phyloP scores from a whole-genome alignment of 2,329 filamentous ascomycete genomes.

The Hymenoscyphus salicellus region DNA sequence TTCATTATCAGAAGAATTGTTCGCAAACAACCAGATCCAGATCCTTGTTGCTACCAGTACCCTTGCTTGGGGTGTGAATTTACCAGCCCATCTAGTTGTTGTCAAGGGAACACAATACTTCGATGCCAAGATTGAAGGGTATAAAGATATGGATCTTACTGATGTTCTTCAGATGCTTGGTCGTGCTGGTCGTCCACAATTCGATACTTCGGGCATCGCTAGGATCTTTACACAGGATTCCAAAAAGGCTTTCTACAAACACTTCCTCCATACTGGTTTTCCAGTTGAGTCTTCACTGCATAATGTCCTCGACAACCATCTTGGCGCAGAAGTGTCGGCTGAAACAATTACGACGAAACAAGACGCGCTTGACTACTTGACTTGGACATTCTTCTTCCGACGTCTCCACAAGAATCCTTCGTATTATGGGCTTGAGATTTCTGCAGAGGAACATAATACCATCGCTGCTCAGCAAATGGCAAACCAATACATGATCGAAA shows the following conservation, averaged over 20 bases:
- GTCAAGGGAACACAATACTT: slow-evolving; percentile 99
- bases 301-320: slow-evolving; percentile 94
- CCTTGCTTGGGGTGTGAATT: slow-evolving; percentile 95
- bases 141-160: slow-evolving; percentile 98
- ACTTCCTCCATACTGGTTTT: slow-evolving; percentile 96
- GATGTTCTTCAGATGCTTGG: slow-evolving; percentile 98
- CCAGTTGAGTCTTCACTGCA: slow-evolving; percentile 95
- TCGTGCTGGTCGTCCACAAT: slow-evolving; percentile 90
- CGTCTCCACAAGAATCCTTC: slow-evolving; percentile 96
- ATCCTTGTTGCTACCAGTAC: slow-evolving; percentile 95
- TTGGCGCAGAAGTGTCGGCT: slow-evolving; percentile 90
- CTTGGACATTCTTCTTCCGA: slow-evolving; percentile 99
- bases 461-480: slow-evolving; percentile 80
- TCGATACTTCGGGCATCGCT: slow-evolving; percentile 92
- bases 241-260: slow-evolving; percentile 99
- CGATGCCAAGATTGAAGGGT: slow-evolving; percentile 94
- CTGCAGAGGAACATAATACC: slow-evolving; percentile 86
- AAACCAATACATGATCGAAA: slow-evolving; percentile 89
- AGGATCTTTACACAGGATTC: slow-evolving; percentile 96
- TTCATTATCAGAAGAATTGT: slow-evolving; percentile 87
- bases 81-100: slow-evolving; percentile 93
- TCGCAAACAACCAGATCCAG: slow-evolving; percentile 96
- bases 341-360: slow-evolving; percentile 93
- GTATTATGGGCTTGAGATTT: slow-evolving; percentile 94
- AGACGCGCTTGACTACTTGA: slow-evolving; percentile 94